Evolutionary conservation across 2,329 filamentous ascomycete genomes (phyloP).

Genomic region (Fusarium austroafricanum): DNA sequence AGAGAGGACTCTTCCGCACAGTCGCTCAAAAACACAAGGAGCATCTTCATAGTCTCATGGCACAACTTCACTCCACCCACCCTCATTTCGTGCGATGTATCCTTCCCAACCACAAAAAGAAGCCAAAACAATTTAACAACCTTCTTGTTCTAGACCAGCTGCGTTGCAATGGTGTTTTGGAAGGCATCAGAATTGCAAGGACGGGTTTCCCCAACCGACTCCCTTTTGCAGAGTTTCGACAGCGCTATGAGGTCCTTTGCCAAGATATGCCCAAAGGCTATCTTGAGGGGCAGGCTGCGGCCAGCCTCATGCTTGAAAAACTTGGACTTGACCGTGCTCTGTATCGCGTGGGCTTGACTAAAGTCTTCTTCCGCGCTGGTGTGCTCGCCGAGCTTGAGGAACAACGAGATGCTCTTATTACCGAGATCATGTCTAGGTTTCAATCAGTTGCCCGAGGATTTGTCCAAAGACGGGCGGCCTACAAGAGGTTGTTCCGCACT

Average conservation of each 20-base stretch:
- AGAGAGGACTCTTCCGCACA: constrained; percentile 96
- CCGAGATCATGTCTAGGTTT: constrained; percentile 92
- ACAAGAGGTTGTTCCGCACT: constrained; percentile 93
- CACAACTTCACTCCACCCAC: constrained; percentile 92
- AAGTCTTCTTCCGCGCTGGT: constrained; percentile 97
- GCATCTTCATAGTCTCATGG: constrained; percentile 96
- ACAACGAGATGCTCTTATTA: constrained; percentile 90
- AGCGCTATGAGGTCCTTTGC: constrained; percentile 95
- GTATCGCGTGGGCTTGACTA: constrained; percentile 94
- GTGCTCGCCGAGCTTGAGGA: constrained; percentile 97
- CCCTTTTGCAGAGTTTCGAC: constrained; percentile 91
- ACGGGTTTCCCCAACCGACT: constrained; percentile 97
- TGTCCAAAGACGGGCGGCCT: constrained; percentile 84
- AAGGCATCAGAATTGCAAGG: constrained; percentile 95
- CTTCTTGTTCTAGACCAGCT: constrained; percentile 95
- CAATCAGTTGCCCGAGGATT: constrained; percentile 94
- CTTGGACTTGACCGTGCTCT: constrained; percentile 85
- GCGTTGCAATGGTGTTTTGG: constrained; percentile 99
- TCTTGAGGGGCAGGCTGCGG: constrained; percentile 87
- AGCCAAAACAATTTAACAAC: constrained; percentile 90
- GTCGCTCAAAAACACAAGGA: constrained; percentile 98
- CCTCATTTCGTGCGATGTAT: constrained; percentile 99
- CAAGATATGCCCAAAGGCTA: constrained; percentile 89
- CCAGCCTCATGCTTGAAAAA: constrained; percentile 88
- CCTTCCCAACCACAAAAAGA: constrained; percentile 97